These are phyloP conservation scores for Calonectria leucothoes DNA, from an alignment of 2,329 filamentous ascomycete genomes.

Conservation along the genomic window DNA sequence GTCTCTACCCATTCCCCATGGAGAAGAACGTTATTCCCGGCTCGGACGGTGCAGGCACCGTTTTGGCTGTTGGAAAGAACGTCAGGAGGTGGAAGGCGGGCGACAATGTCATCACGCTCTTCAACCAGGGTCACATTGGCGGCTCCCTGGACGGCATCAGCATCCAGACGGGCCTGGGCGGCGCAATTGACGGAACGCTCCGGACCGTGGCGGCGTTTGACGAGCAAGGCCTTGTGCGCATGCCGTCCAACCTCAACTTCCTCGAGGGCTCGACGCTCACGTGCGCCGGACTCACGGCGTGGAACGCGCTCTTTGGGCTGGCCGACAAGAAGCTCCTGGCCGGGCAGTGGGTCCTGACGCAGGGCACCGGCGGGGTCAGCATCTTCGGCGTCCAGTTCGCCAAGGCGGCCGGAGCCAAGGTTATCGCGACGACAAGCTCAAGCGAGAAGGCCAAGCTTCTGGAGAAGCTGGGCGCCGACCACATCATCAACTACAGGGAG, in stretches of 20 bases:
- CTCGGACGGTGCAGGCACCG: constrained; percentile 66
- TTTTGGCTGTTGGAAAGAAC: constrained; percentile 62
- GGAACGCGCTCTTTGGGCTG: constrained; percentile 74
- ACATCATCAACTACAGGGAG: constrained; percentile 63
- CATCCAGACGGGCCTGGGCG: constrained; percentile 71
- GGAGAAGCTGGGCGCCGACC: constrained; percentile 60
- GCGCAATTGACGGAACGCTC: constrained; percentile 74
- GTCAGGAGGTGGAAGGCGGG: constrained; percentile 62
- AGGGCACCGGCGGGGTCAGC: constrained; percentile 78
- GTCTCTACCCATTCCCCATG: constrained; percentile 59
- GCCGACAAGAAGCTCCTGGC: constrained; percentile 58
- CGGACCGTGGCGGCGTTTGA: constrained; percentile 75
- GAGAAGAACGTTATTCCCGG: constrained; percentile 59
- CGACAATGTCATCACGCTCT: constrained; percentile 70
- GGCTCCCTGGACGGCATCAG: constrained; percentile 52
- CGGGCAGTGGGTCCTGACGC: constrained; percentile 71
- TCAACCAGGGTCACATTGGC: constrained; percentile 66
- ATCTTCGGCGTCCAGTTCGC: constrained; percentile 73
- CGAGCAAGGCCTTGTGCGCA: constrained; percentile 74
- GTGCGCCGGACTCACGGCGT: constrained; percentile 73
- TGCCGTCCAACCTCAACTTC: constrained; percentile 66
- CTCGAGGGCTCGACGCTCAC: constrained; percentile 67
- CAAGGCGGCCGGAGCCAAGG: constrained; percentile 59
- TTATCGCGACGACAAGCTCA: constrained; percentile 62
- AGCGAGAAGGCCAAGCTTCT: constrained; percentile 56